Conservation (phyloP, 495 filamentous ascomycete genomes). For the Aspergillus haitiensis region DNA sequence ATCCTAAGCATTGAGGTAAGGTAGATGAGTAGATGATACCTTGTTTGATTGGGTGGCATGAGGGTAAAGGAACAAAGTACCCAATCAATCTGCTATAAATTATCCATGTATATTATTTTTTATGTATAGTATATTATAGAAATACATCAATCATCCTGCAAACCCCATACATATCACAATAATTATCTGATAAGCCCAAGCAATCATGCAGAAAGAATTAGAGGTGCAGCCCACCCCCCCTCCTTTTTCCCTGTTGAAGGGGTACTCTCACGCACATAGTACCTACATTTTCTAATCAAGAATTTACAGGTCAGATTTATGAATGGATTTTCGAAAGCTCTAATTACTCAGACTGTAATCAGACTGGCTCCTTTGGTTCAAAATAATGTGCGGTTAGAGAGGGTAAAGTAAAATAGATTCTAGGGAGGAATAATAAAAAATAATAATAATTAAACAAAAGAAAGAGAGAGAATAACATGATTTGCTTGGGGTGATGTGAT, state of each 20-base stretch:
- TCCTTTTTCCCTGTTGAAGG: neutral
- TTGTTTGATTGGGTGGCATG: too few species aligned
- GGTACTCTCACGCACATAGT: neutral
- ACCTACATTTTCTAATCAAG: neutral
- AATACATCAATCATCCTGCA: too few species aligned
- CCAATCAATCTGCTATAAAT: too few species aligned
- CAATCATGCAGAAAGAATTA: neutral
- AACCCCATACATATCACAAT: too few species aligned
- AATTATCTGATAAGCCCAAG: too few species aligned
- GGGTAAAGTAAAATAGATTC: neutral
- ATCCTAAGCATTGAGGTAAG: too few species aligned
- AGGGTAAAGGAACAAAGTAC: too few species aligned
- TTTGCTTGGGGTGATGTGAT: conserved; percentile 7
- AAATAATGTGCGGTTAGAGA: conserved; percentile 1
- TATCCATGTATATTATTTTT: too few species aligned
- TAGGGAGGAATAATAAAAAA: neutral
- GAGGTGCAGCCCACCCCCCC: neutral
- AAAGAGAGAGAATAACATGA: neutral
- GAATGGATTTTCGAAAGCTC: neutral
- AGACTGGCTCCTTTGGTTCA: too few species aligned
- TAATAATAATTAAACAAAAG: neutral
- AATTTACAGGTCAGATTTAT: conserved; percentile 3
- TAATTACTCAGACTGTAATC: neutral
- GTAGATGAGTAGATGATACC: too few species aligned
- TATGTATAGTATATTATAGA: too few species aligned